A percentile compares a stretch with the other conserved stretches of the same genome.
These are phyloP conservation scores for Fusarium metavorans DNA, from an alignment of 2,329 filamentous ascomycete species.

Conservation along the genomic window DNA sequence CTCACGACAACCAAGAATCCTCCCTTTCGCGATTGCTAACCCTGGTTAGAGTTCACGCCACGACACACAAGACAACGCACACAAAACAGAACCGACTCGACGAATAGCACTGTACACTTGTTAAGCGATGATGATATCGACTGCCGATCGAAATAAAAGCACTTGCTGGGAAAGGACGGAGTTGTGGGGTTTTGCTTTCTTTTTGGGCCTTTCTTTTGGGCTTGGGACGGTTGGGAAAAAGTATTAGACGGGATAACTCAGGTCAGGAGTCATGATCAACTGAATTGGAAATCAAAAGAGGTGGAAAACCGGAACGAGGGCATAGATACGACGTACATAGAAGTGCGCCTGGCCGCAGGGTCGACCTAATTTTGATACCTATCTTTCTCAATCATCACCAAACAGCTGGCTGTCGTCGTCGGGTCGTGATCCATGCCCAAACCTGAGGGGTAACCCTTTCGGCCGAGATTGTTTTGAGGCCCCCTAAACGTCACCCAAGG, in stretches of 20 bases:
- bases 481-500: conserved; percentile 6
- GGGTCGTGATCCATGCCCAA: conserved; percentile 5
- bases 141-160: conserved; percentile 41
- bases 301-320: conserved; percentile 34
- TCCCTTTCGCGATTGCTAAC: conserved; percentile 19
- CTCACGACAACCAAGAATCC: neutral
- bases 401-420: conserved; percentile 3
- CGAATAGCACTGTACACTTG: conserved; percentile 36
- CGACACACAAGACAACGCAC: conserved; percentile 2
- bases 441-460: neutral
- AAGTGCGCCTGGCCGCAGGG: conserved; percentile 37
- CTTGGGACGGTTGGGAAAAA: conserved; percentile 44
- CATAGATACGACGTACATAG: conserved; percentile 44
- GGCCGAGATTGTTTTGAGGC: conserved; percentile 1
- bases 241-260: conserved; percentile 42
- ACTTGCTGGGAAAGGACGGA: conserved; percentile 27
- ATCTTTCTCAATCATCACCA: conserved; percentile 1
- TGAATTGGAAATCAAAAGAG: conserved; percentile 38
- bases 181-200: conserved; percentile 41
- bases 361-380: conserved; percentile 38
- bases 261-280: conserved; percentile 35
- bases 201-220: conserved; percentile 34
- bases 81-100: conserved; percentile 18
- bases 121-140: conserved; percentile 41
- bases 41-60: conserved; percentile 30